Evolutionary conservation across 2,329 filamentous ascomycete genomes (phyloP), one percentile per base, ranked within the genome.

Genomic region (Fusarium newnesense): DNA sequence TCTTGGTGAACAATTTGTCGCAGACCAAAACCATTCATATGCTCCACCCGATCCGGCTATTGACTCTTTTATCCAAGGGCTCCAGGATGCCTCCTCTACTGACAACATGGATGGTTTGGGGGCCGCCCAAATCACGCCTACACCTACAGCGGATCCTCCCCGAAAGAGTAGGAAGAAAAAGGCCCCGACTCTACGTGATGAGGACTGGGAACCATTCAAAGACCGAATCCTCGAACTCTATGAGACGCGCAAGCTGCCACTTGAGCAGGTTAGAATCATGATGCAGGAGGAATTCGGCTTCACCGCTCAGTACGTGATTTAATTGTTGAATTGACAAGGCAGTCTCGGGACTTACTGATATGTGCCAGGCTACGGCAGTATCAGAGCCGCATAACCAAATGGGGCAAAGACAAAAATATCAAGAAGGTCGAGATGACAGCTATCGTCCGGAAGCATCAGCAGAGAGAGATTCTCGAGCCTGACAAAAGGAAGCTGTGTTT

Each of bases 361-460:
- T n/a, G 16, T 10, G 10, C 10, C 18, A 67, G 64, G 12, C 0
- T 18, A 6, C 28, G 64, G 1, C 64, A 67, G 4, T 67, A 52
- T 30, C 62, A 12, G 5, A 42, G 2, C 1, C 52, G 64, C 0
- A 60, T 67, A 10, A 32, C 8, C 6, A 24, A 50, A 19, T 67
- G 64, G 64, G 44, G 34, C 0, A 52, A 52, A n/a, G 64, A 67
- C 21, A 67, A 67, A 8, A 67, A 67, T 3, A 2, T 67, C 44
- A 67, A 67, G 3, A 5, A 30, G 5, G 2, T 0, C 0, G 64
- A 67, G n/a, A 67, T 67, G 64, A 4, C 11, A 4, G 44, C 62
- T 2, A 52, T 67, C 1, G 62, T 9, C 21, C 9, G 64, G 3
- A 67, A 67, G 3, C 32, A 32, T 1, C 52, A 67, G 4, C 34